phyloP scores from a whole-genome alignment of 2,329 filamentous ascomycete species.

The Pseudogymnoascus pannorum region DNA sequence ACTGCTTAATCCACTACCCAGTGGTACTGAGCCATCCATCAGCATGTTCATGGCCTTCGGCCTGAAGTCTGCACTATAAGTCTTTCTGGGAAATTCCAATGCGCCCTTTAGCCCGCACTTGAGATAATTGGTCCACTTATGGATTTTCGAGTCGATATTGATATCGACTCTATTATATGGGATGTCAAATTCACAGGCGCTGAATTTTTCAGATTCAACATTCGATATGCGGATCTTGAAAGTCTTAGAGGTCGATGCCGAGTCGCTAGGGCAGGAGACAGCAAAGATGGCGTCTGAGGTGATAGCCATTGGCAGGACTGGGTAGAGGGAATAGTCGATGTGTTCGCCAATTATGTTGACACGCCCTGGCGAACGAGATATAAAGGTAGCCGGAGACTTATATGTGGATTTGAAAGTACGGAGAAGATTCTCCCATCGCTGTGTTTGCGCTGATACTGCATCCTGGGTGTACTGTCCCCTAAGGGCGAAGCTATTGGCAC shows the following conservation, averaged over 20 bases:
- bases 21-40: slow-evolving; percentile 85
- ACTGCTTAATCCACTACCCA: slow-evolving; percentile 88
- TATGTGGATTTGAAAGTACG: slow-evolving; percentile 64
- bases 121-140: slow-evolving; percentile 99
- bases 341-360: slow-evolving; percentile 99
- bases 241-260: slow-evolving; percentile 42
- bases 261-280: slow-evolving; percentile 46
- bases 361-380: slow-evolving; percentile 83
- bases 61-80: slow-evolving; percentile 50
- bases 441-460: slow-evolving; percentile 57
- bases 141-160: slow-evolving; percentile 75
- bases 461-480: slow-evolving; percentile 72
- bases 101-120: slow-evolving; percentile 83
- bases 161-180: slow-evolving; percentile 53
- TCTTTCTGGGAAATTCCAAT: slow-evolving; percentile 65
- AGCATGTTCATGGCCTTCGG: slow-evolving; percentile 79
- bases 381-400: slow-evolving; percentile 65
- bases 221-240: slow-evolving; percentile 75
- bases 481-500: slow-evolving; percentile 73
- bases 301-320: slow-evolving; percentile 92
- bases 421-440: slow-evolving; percentile 70
- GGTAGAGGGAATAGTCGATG: slow-evolving; percentile 96
- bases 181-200: slow-evolving; percentile 66
- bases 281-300: slow-evolving; percentile 86
- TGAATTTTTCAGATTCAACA: slow-evolving; percentile 67